Conservation (phyloP, 768 basidiomycete species). For the Kwoniella europaea region DNA sequence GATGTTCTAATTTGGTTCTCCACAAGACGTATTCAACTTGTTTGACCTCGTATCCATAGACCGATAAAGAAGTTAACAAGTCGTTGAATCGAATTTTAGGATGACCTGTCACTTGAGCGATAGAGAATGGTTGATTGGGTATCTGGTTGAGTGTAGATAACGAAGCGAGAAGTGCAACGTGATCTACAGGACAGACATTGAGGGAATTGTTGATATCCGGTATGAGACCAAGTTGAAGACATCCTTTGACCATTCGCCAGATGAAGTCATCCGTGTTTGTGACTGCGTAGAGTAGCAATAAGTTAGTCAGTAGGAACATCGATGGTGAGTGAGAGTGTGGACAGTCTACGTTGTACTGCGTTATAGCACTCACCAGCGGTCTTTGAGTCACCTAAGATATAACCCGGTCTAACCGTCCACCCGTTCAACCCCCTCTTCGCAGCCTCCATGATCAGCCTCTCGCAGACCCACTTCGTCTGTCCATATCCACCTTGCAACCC, state of each 20-base stretch:
- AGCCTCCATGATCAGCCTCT: conserved; percentile 90
- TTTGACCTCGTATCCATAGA: conserved; percentile 78
- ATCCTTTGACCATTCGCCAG: conserved; percentile 98
- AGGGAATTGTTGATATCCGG: conserved; percentile 98
- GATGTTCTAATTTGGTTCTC: conserved; percentile 89
- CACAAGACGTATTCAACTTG: conserved; percentile 88
- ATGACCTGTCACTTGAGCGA: conserved; percentile 75
- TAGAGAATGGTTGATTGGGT: conserved; percentile 59
- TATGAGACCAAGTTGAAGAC: conserved; percentile 91
- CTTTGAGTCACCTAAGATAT: conserved; percentile 89
- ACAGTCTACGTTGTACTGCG: too few species aligned
- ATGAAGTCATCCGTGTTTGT: conserved; percentile 99
- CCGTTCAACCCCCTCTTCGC: conserved; percentile 81
- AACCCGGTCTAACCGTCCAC: conserved; percentile 89
- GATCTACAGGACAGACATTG: conserved; percentile 98
- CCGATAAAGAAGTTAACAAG: conserved; percentile 72
- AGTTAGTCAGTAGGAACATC: too few species aligned
- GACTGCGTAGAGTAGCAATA: conserved; percentile 61
- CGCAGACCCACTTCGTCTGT: conserved; percentile 98
- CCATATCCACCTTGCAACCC: conserved; percentile 90
- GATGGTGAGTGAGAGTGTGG: too few species aligned
- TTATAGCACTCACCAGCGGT: conserved; percentile 71
- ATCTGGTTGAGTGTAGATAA: conserved; percentile 67
- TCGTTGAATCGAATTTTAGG: conserved; percentile 89
- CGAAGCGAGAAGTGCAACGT: conserved; percentile 82